phyloP scores from a whole-genome alignment of 345 rosid species.

The Populus deltoides region DNA sequence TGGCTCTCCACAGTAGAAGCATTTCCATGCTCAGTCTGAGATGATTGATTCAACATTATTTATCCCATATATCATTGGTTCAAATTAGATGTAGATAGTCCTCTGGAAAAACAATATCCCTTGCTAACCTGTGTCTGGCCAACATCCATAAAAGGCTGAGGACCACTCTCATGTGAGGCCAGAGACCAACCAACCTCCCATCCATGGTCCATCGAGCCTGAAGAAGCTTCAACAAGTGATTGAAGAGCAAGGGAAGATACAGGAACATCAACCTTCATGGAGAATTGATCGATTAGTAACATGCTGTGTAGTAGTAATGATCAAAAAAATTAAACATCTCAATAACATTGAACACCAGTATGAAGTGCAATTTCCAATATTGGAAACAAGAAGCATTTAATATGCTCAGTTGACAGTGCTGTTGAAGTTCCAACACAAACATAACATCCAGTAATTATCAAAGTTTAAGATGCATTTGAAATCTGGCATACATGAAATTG shows the following conservation, averaged over 20 bases:
- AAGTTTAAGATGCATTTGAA: neutral
- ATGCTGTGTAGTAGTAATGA: conserved; percentile 3
- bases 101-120: neutral
- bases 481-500: neutral
- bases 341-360: neutral
- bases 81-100: neutral
- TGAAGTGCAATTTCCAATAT: neutral
- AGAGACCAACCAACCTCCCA: conserved; percentile 99
- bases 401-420: neutral
- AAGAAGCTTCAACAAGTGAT: conserved; percentile 72
- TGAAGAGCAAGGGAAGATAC: conserved; percentile 63
- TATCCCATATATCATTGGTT: neutral
- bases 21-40: conserved; percentile 39
- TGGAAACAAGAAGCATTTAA: neutral
- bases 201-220: conserved; percentile 57
- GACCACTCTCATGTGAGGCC: conserved; percentile 44
- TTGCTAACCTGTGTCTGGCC: conserved; percentile 35
- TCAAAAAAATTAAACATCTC: neutral
- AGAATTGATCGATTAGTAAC: conserved; percentile 23
- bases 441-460: neutral
- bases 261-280: conserved; percentile 80
- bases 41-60: conserved; percentile 3
- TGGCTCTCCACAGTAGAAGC: conserved; percentile 35
- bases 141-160: conserved; percentile 37
- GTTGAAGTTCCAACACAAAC: neutral